These are phyloP conservation scores for Vanrija pseudolonga DNA, from an alignment of 1,284 basidiomycete genomes.

Conservation along the genomic window DNA sequence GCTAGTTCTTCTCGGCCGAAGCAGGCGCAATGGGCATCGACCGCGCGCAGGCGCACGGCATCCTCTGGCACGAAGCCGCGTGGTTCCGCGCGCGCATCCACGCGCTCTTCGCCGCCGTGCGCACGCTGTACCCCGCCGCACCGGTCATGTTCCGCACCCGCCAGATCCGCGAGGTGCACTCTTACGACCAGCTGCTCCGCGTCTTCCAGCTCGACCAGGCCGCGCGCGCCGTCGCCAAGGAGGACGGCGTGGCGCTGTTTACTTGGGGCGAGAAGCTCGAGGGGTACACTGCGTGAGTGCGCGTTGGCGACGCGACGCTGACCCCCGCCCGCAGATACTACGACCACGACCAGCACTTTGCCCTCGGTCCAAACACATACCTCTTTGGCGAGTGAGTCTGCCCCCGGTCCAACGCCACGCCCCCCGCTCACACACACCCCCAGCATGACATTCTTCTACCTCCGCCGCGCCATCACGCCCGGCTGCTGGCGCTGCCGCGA, in stretches of 20 bases:
- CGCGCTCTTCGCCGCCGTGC: constrained; percentile 11
- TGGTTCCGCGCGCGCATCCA: constrained; percentile 22
- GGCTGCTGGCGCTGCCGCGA: constrained; percentile 23
- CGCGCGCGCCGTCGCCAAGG: constrained; percentile 13
- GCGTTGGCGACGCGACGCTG: constrained; percentile 5
- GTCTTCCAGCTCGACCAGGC: constrained; percentile 28
- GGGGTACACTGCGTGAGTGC: constrained; percentile 6
- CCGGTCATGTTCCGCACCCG: constrained; percentile 25
- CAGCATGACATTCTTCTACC: constrained; percentile 29
- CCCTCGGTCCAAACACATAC: constrained; percentile 22
- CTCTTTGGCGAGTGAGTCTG: constrained; percentile 26
- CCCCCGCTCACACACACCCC: background rate
- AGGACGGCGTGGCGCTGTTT: constrained; percentile 19
- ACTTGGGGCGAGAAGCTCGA: constrained; percentile 14
- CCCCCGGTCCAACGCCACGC: too few relatives aligned
- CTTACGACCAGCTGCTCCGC: constrained; percentile 13
- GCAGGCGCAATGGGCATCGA: background rate
- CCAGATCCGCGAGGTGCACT: constrained; percentile 15
- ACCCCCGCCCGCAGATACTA: constrained; percentile 17
- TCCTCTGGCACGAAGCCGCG: constrained; percentile 18
- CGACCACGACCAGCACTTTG: constrained; percentile 27
- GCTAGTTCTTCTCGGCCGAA: background rate
- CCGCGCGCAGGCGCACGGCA: constrained; percentile 11
- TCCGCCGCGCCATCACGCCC: constrained; percentile 15
- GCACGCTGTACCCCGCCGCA: constrained; percentile 2